Evolutionary conservation across 257 asterid species (phyloP).

Genomic region (Plantago ovata): DNA sequence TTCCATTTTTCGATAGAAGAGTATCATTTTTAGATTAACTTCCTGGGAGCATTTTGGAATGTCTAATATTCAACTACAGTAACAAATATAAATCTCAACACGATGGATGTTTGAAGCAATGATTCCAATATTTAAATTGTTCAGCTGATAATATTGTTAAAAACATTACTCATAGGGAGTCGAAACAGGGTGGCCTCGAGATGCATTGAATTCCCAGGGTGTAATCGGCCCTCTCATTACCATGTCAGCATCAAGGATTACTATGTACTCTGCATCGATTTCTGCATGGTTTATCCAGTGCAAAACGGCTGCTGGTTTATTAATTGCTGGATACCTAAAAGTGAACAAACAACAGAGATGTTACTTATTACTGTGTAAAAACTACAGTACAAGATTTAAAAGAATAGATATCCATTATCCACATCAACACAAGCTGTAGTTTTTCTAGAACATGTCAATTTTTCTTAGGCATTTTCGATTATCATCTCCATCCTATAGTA

Average conservation of each 20-base stretch:
- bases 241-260: slow-evolving; percentile 92
- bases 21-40: no score
- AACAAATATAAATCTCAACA: no score
- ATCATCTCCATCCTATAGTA: no score
- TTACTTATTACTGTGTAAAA: neutral
- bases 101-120: neutral
- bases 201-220: slow-evolving; percentile 95
- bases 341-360: slow-evolving; percentile 10
- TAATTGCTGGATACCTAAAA: slow-evolving; percentile 94
- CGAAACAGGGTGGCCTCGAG: slow-evolving; percentile 70
- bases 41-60: no score
- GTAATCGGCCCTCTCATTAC: slow-evolving; percentile 90
- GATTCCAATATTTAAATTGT: neutral
- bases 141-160: neutral
- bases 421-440: neutral
- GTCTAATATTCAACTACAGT: no score
- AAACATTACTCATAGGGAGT: slow-evolving; percentile 86
- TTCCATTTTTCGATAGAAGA: no score
- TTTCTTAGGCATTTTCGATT: no score
- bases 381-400: neutral
- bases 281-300: slow-evolving; percentile 93
- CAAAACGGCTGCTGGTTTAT: slow-evolving; percentile 88
- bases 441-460: neutral
- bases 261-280: slow-evolving; percentile 81
- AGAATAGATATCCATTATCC: neutral